These are phyloP conservation scores for Anethum foeniculum DNA, from an alignment of 140 eudicot genomes.

Conservation along the genomic window DNA sequence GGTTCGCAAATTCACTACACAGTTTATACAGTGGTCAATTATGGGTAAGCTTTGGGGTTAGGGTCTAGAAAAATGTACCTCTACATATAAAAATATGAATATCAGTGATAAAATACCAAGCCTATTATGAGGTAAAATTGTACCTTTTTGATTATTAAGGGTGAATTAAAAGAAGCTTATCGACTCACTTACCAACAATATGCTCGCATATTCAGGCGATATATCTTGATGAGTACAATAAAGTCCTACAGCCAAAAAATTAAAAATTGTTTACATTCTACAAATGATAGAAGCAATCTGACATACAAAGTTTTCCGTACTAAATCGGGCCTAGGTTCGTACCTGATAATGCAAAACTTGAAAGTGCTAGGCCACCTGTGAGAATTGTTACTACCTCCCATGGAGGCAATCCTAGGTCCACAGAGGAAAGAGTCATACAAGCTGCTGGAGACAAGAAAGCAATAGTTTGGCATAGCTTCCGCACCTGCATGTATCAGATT, in stretches of 20 bases:
- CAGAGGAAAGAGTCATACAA: constrained; percentile 77
- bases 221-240: constrained; percentile 98
- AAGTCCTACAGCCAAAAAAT: constrained; percentile 53
- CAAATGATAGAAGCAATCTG: constrained; percentile 3
- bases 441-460: constrained; percentile 93
- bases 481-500: constrained; percentile 44
- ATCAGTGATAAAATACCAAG: background rate
- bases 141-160: background rate
- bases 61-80: background rate
- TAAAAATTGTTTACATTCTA: constrained; percentile 6
- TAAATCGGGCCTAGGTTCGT: background rate
- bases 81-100: background rate
- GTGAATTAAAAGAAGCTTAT: background rate
- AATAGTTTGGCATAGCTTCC: constrained; percentile 90
- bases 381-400: constrained; percentile 80
- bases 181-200: constrained; percentile 63
- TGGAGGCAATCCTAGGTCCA: constrained; percentile 83
- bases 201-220: constrained; percentile 94
- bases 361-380: constrained; percentile 83
- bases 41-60: background rate
- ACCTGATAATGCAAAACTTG: constrained; percentile 98
- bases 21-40: constrained; percentile 1
- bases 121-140: background rate
- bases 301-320: background rate
- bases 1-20: background rate